These are phyloP conservation scores for Trichoderma polysporum DNA, from an alignment of 2,329 filamentous ascomycete species.

Conservation along the genomic window DNA sequence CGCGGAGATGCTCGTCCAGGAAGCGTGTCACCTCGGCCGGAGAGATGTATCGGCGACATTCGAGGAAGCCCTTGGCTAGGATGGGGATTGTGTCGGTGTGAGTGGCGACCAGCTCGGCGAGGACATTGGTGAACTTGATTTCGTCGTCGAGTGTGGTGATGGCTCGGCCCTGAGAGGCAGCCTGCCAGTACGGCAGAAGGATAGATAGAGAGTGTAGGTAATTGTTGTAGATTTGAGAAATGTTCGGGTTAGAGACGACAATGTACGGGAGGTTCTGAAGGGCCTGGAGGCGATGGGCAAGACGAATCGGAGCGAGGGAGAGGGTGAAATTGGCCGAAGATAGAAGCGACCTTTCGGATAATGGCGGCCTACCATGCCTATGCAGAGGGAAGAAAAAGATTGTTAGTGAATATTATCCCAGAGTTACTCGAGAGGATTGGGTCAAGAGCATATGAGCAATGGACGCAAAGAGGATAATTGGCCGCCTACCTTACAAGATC, in stretches of 20 bases:
- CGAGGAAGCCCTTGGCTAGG: constrained; percentile 86
- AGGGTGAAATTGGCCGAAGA: constrained; percentile 95
- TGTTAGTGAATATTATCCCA: background rate
- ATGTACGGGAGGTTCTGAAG: constrained; percentile 94
- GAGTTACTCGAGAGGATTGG: too few relatives aligned
- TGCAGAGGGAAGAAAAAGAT: background rate
- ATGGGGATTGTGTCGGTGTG: constrained; percentile 94
- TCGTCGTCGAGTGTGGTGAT: constrained; percentile 75
- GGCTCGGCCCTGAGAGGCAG: constrained; percentile 42
- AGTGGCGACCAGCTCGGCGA: constrained; percentile 92
- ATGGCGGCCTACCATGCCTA: constrained; percentile 76
- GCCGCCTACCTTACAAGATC: constrained; percentile 78
- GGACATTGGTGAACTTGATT: constrained; percentile 84
- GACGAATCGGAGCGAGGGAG: constrained; percentile 82
- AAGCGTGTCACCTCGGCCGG: constrained; percentile 83
- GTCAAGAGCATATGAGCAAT: background rate
- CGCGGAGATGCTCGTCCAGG: constrained; percentile 88
- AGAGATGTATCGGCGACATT: constrained; percentile 87
- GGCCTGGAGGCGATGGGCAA: constrained; percentile 91
- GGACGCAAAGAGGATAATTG: background rate
- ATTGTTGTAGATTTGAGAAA: constrained; percentile 92
- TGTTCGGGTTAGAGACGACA: constrained; percentile 95
- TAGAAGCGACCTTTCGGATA: constrained; percentile 76
- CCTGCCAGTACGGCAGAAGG: constrained; percentile 73
- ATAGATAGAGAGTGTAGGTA: constrained; percentile 92